These are phyloP conservation scores for Alnus rubra DNA, from an alignment of 306 rosid species.

Conservation along the genomic window DNA sequence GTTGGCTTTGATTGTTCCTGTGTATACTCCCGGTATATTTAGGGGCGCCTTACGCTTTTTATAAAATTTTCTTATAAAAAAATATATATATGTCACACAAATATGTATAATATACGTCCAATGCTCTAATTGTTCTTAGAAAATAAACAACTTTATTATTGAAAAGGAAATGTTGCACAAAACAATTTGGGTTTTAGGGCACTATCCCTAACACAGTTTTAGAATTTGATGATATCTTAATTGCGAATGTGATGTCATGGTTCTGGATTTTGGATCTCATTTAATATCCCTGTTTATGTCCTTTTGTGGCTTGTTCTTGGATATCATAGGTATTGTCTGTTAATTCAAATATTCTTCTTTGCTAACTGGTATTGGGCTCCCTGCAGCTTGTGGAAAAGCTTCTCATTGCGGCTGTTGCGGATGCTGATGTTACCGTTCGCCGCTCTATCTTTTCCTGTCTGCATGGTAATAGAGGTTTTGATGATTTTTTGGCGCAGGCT, in stretches of 20 bases:
- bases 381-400: conserved; percentile 96
- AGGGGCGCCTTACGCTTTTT: too few relatives aligned
- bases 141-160: too few relatives aligned
- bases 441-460: conserved; percentile 87
- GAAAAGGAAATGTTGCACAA: too few relatives aligned
- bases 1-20: too few relatives aligned
- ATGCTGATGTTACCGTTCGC: conserved; percentile 93
- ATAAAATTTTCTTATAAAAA: too few relatives aligned
- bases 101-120: too few relatives aligned
- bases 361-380: conserved; percentile 33
- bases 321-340: background rate
- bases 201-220: background rate
- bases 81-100: too few relatives aligned
- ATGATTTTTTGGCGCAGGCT: conserved; percentile 95
- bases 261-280: conserved; percentile 11
- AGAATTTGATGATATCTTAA: conserved; percentile 7
- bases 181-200: too few relatives aligned
- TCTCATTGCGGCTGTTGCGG: conserved; percentile 95
- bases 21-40: too few relatives aligned
- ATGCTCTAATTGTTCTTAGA: too few relatives aligned
- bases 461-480: conserved; percentile 88
- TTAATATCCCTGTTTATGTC: background rate
- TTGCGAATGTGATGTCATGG: background rate
- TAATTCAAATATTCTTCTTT: conserved; percentile 25
- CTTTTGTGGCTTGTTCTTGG: conserved; percentile 6